Percentiles rank a stretch among this genome's conserved stretches.
Evolutionary conservation across 306 rosid genomes (phyloP).

Genomic region (Quercus bicolor): DNA sequence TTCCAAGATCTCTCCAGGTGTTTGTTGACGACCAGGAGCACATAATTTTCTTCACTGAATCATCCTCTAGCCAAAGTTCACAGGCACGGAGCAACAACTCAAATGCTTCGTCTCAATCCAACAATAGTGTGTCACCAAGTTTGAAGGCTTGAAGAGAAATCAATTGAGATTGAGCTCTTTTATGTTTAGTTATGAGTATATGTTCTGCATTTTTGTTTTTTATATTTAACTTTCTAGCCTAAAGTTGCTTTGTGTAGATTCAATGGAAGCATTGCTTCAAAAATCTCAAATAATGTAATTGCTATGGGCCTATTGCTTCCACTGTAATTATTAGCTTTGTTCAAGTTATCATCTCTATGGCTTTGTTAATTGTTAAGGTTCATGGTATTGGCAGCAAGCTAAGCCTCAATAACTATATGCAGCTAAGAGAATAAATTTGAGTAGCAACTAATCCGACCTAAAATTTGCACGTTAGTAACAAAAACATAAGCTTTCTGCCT

Average conservation of each 20-base stretch:
- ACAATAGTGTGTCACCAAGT: conserved; percentile 27
- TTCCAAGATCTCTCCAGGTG: conserved; percentile 54
- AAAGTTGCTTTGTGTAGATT: background rate
- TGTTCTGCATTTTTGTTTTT: background rate
- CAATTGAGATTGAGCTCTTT: background rate
- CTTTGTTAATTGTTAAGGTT: background rate
- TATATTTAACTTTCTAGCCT: background rate
- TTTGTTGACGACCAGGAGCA: conserved; percentile 50
- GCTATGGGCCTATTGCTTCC: background rate
- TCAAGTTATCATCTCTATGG: background rate
- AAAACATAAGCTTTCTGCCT: too few relatives aligned
- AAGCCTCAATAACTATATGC: too few relatives aligned
- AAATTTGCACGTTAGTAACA: too few relatives aligned
- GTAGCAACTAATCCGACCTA: background rate
- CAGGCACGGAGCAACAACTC: conserved; percentile 35
- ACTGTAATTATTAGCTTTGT: background rate
- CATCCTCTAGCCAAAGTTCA: conserved; percentile 51
- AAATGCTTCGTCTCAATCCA: conserved; percentile 37
- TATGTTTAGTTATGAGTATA: background rate
- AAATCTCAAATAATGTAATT: background rate
- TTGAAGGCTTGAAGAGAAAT: conserved; percentile 19
- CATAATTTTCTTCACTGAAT: conserved; percentile 58
- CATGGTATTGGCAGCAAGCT: background rate
- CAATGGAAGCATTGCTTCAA: background rate
- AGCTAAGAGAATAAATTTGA: background rate